These are phyloP conservation scores for Pleurotus sapidus DNA, from an alignment of 768 basidiomycete genomes.

Conservation along the genomic window DNA sequence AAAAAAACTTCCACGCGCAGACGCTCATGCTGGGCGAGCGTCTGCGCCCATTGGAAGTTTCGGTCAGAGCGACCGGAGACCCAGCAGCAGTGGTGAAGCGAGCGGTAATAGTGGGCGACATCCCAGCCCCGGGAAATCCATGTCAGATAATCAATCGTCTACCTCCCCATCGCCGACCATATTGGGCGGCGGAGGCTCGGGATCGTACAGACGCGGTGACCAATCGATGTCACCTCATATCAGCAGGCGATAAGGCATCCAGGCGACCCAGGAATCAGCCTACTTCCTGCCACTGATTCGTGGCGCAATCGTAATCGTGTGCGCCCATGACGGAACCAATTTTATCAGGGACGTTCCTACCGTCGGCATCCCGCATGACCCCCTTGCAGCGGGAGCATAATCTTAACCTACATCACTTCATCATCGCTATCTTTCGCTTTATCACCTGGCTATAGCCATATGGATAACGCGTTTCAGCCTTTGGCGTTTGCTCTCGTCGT, in stretches of 20 bases:
- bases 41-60: slow-evolving; percentile 53
- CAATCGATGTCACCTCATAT: neutral
- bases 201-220: neutral
- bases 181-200: neutral
- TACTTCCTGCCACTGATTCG: neutral
- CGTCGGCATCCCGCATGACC: neutral
- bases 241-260: neutral
- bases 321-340: neutral
- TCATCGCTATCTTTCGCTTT: neutral
- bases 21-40: slow-evolving; percentile 74
- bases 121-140: neutral
- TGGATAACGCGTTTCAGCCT: neutral
- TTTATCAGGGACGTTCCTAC: neutral
- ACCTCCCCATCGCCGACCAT: neutral
- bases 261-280: neutral
- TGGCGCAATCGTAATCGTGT: neutral
- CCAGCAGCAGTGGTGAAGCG: slow-evolving; percentile 26
- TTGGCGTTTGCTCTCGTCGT: neutral
- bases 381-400: neutral
- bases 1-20: slow-evolving; percentile 84
- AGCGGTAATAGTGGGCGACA: neutral
- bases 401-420: neutral
- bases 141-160: neutral
- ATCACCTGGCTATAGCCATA: neutral
- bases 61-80: slow-evolving; percentile 33